phyloP scores from a whole-genome alignment of 495 filamentous ascomycete genomes.

The Penicillium paxilli region DNA sequence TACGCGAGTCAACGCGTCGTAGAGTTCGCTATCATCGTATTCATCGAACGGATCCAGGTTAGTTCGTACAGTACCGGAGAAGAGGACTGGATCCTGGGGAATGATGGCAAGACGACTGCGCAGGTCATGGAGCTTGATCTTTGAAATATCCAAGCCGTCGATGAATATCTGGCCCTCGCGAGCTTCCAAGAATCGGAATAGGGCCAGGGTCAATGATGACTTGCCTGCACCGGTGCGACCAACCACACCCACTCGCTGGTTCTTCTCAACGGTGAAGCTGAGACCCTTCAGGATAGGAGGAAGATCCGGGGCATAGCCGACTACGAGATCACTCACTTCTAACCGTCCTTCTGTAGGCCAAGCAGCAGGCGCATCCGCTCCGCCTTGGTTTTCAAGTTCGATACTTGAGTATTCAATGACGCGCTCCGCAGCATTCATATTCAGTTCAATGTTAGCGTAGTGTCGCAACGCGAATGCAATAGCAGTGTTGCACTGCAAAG shows the following conservation, averaged over 20 bases:
- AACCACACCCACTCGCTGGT: constrained; percentile 79
- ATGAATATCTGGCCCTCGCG: constrained; percentile 68
- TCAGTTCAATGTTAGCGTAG: constrained; percentile 62
- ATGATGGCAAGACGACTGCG: constrained; percentile 80
- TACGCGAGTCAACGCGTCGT: constrained; percentile 73
- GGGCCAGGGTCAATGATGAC: constrained; percentile 75
- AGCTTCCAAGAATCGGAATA: constrained; percentile 83
- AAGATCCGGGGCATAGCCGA: constrained; percentile 74
- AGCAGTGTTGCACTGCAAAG: constrained; percentile 53
- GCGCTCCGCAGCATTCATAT: constrained; percentile 84
- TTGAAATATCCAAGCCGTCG: constrained; percentile 75
- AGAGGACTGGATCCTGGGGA: constrained; percentile 83
- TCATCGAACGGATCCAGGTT: constrained; percentile 83
- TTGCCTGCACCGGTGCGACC: constrained; percentile 89
- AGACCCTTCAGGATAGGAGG: constrained; percentile 75
- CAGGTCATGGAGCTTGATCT: constrained; percentile 70
- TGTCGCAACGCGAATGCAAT: constrained; percentile 48
- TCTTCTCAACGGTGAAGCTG: constrained; percentile 66
- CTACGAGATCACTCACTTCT: constrained; percentile 71
- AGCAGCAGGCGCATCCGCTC: constrained; percentile 63
- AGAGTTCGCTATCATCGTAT: constrained; percentile 68
- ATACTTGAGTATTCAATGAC: constrained; percentile 79
- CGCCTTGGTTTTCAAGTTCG: constrained; percentile 62
- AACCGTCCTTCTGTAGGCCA: constrained; percentile 80
- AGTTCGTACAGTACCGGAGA: constrained; percentile 78